Conservation (phyloP, 1,139 yeast species). For the Meyerozyma carpophila region DNA sequence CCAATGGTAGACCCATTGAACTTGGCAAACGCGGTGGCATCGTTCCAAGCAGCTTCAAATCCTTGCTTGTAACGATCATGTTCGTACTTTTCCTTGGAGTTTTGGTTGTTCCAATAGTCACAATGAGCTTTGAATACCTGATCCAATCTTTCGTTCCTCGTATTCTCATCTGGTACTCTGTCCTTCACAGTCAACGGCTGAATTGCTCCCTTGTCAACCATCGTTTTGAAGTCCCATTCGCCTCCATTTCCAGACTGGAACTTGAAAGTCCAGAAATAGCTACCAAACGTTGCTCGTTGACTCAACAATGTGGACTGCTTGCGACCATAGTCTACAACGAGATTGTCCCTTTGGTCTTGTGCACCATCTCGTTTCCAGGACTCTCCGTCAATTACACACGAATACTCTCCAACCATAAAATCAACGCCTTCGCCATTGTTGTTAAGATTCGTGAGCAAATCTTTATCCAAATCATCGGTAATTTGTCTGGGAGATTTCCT, state of each 20-base stretch:
- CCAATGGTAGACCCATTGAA: slow-evolving; percentile 73
- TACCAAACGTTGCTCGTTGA: slow-evolving; percentile 58
- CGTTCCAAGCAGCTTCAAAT: slow-evolving; percentile 68
- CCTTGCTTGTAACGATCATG: slow-evolving; percentile 81
- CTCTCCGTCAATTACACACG: slow-evolving; percentile 75
- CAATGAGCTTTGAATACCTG: slow-evolving; percentile 44
- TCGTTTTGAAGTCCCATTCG: slow-evolving; percentile 88
- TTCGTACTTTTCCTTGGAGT: slow-evolving; percentile 59
- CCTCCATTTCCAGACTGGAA: slow-evolving; percentile 90
- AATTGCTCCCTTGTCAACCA: slow-evolving; percentile 64
- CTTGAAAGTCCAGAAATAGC: slow-evolving; percentile 87
- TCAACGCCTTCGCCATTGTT: slow-evolving; percentile 53
- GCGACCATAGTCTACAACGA: slow-evolving; percentile 34
- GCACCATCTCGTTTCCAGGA: slow-evolving; percentile 61
- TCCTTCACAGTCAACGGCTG: slow-evolving; percentile 18
- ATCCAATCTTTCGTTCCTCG: slow-evolving; percentile 36
- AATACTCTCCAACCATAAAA: slow-evolving; percentile 81
- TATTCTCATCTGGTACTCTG: slow-evolving; percentile 32
- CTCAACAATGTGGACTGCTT: slow-evolving; percentile 39
- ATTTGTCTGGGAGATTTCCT: slow-evolving; percentile 59
- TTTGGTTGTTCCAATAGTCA: slow-evolving; percentile 64
- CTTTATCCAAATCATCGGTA: slow-evolving; percentile 48
- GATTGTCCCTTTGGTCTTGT: slow-evolving; percentile 35
- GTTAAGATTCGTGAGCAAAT: slow-evolving; percentile 48
- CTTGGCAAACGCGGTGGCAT: slow-evolving; percentile 59